These are phyloP conservation scores for Monsonia emarginata DNA, from an alignment of 441 rosid genomes.

Conservation along the genomic window DNA sequence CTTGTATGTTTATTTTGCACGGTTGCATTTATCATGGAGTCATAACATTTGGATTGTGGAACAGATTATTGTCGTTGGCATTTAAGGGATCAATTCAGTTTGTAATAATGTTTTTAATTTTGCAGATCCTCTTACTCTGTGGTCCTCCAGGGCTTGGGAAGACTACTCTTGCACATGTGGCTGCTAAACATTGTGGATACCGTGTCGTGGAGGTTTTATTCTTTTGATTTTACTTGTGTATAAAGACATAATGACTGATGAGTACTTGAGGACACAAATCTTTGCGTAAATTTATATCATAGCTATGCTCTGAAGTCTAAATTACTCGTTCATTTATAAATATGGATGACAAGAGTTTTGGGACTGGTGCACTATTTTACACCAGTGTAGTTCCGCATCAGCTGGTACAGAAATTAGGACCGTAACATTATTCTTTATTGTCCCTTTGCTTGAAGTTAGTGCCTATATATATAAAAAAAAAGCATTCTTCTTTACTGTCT, in stretches of 20 bases:
- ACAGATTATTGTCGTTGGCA: background rate
- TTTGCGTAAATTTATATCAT: background rate
- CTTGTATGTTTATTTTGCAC: background rate
- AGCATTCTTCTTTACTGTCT: too few relatives aligned
- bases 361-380: background rate
- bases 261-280: background rate
- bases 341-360: background rate
- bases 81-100: background rate
- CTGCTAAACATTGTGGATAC: constrained; percentile 98
- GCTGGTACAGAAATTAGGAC: background rate
- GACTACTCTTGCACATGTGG: constrained; percentile 96
- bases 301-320: background rate
- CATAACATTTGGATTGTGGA: background rate
- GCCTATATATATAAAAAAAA: too few relatives aligned
- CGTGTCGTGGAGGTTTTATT: constrained; percentile 78
- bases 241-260: background rate
- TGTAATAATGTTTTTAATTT: constrained; percentile 15
- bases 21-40: background rate
- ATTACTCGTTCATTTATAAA: background rate
- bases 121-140: constrained; percentile 92
- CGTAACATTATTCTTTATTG: background rate
- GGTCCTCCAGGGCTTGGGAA: constrained; percentile 99
- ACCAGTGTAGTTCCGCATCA: background rate
- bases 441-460: too few relatives aligned
- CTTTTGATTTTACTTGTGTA: constrained; percentile 20